These are phyloP conservation scores for Leishmania guyanensis DNA, from an alignment of 208 protist species.

Conservation along the genomic window DNA sequence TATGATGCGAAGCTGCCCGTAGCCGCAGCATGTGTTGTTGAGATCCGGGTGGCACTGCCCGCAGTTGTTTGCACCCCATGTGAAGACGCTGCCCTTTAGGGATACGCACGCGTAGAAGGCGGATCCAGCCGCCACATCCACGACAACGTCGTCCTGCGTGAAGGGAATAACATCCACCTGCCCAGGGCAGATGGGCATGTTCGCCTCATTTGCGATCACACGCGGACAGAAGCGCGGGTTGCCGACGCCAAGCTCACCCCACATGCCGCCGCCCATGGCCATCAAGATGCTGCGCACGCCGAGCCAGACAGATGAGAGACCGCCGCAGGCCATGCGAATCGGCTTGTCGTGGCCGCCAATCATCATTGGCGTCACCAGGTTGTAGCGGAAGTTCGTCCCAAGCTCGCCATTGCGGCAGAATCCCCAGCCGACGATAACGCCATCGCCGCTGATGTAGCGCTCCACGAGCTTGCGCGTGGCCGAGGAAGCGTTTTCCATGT, in stretches of 20 bases:
- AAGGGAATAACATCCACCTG: slow-evolving; percentile 56
- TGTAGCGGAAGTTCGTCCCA: slow-evolving; percentile 59
- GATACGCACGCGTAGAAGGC: slow-evolving; percentile 63
- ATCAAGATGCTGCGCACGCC: slow-evolving; percentile 59
- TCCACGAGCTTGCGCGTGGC: slow-evolving; percentile 34
- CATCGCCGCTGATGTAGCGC: slow-evolving; percentile 66
- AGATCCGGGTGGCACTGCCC: slow-evolving; percentile 65
- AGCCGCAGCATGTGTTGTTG: slow-evolving; percentile 53
- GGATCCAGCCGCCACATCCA: slow-evolving; percentile 63
- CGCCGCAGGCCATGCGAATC: slow-evolving; percentile 68
- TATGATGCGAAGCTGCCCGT: slow-evolving; percentile 44
- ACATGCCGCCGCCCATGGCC: slow-evolving; percentile 77
- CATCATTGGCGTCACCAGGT: slow-evolving; percentile 76
- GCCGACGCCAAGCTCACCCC: slow-evolving; percentile 78
- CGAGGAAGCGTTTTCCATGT: slow-evolving; percentile 27
- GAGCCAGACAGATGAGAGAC: slow-evolving; percentile 69
- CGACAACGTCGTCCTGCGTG: slow-evolving; percentile 45
- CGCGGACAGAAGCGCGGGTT: slow-evolving; percentile 63
- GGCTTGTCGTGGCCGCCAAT: slow-evolving; percentile 76
- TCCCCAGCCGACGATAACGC: slow-evolving; percentile 81
- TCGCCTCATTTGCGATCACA: slow-evolving; percentile 63
- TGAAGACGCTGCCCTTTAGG: slow-evolving; percentile 52
- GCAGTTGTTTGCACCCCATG: slow-evolving; percentile 83
- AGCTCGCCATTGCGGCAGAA: slow-evolving; percentile 72
- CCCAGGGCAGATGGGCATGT: slow-evolving; percentile 64